Evolutionary conservation across 2,329 filamentous ascomycete species (phyloP), one percentile per base, ranked within the genome.

Genomic region (Byssothecium circinans): DNA sequence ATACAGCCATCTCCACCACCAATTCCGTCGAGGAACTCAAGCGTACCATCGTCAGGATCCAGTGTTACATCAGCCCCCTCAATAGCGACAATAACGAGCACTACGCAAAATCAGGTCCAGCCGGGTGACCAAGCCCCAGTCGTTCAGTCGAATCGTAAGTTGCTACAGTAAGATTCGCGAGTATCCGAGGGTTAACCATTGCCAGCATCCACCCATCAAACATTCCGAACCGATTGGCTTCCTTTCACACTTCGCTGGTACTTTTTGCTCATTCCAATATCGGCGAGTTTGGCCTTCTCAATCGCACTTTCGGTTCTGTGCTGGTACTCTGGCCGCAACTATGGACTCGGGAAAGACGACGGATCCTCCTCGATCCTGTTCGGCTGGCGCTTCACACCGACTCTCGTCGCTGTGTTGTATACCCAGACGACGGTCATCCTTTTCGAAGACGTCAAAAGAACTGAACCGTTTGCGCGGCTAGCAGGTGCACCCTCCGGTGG

Each of bases 291-390:
- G 7, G 10, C 37, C 20, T 37, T 57, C 15, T 39, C 20, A 12
- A 45, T 47, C 5, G 17, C 35, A n/a, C 29, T 57, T 3, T 30
- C 41, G 1, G 73, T 74, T 54, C 39, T 57, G 7, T 36, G 40
- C 6, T 44, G 41, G 23, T 52, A 49, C 38, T 61, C 58, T 14
- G 15, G 47, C 19, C 17, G 22, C 2, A 36, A 60, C 17, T 34
- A 48, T 30, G 58, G 57, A 8, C 37, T 61, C 5, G 50, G 53
- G n/a, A 33, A 27, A 4, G 48, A 60, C 15, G 64, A 70, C 18
- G 76, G 75, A 47, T 58, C 58, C 3, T 57, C 57, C 8, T 40
- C 47, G 2, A 62, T 73, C 1, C 42, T 60, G 3, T 59, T 59
- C 23, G 58, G 53, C 10, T 62, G 57, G 60, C 53, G 57, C 11